Evolutionary conservation across 2,329 filamentous ascomycete genomes (phyloP).

Genomic region (Xylaria sp.): DNA sequence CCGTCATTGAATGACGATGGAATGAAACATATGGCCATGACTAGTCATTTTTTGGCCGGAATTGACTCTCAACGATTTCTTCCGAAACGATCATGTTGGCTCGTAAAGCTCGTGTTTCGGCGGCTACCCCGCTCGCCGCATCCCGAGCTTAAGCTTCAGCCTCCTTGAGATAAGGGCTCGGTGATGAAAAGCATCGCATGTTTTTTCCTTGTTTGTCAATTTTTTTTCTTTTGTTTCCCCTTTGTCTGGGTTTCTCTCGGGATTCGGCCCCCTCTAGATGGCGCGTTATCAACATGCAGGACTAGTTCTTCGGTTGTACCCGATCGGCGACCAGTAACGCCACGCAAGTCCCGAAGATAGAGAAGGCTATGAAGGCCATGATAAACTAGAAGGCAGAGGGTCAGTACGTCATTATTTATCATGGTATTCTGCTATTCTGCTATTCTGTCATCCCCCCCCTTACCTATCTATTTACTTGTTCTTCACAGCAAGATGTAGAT

Average conservation of each 20-base stretch:
- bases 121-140: not conserved
- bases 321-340: constrained; percentile 61
- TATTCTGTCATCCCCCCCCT: not conserved
- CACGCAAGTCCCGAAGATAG: constrained; percentile 70
- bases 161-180: not conserved
- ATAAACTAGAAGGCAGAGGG: constrained; percentile 40
- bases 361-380: constrained; percentile 64
- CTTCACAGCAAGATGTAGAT: no score
- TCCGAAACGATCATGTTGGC: not conserved
- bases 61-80: not conserved
- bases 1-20: not conserved
- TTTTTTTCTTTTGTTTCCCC: no score
- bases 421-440: not conserved
- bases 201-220: no score
- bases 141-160: not conserved
- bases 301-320: not conserved
- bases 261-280: no score
- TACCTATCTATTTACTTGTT: no score
- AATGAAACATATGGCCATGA: not conserved
- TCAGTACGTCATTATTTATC: not conserved
- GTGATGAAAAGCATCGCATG: not conserved
- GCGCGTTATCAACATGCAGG: not conserved
- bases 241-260: no score
- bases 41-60: no score
- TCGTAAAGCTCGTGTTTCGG: not conserved